Evolutionary conservation across 331 rosid genomes (phyloP), one percentile per base, ranked within the genome.

Genomic region (Prunus yedoensis): DNA sequence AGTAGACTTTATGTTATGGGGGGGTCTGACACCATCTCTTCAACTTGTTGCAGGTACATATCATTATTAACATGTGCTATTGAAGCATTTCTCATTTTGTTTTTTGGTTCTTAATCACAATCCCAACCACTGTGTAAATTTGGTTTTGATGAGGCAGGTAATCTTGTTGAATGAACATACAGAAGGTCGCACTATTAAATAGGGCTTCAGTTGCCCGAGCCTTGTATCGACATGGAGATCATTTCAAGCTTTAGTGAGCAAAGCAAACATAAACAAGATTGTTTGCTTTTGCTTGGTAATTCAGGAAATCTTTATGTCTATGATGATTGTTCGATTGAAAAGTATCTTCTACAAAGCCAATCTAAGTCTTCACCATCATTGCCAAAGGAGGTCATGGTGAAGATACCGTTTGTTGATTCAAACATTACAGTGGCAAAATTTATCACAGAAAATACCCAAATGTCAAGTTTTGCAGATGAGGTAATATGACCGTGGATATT

Each of bases 1-100:
- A 87, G 94, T 78, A 83, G 96, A 41, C 75, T 94, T 32, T 94
- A 91, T 77, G 92, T 89, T 68, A 77, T 75, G 79, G 98, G 97
- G 68, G 90, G 80, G 70, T 84, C 89, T 56, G 87, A 84, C 75
- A 30, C 27, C 50, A 76, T 73, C 43, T 72, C 92, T 71, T 83
- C 85, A 38, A 88, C 74, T 80, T 76, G 57, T 69, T 87, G 76
- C 98, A 91, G 94, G 97, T 94, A 88, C 56, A 52, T 46, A 50
- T 8, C 10, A 59, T 43, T 50, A 35, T 25, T 28, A 1, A 20
- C 41, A 68, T n/a, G 38, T 25, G 30, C 3, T 14, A 49, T 49
- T 49, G 14, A 49, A 49, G 53, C 10, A 12, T 43, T 11, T 47
- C 23, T 15, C 27, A 18, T 27, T 27, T 69, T 50, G 56, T 69